These are phyloP conservation scores for Dioszegia crocea DNA, from an alignment of 768 basidiomycete species.

Conservation along the genomic window DNA sequence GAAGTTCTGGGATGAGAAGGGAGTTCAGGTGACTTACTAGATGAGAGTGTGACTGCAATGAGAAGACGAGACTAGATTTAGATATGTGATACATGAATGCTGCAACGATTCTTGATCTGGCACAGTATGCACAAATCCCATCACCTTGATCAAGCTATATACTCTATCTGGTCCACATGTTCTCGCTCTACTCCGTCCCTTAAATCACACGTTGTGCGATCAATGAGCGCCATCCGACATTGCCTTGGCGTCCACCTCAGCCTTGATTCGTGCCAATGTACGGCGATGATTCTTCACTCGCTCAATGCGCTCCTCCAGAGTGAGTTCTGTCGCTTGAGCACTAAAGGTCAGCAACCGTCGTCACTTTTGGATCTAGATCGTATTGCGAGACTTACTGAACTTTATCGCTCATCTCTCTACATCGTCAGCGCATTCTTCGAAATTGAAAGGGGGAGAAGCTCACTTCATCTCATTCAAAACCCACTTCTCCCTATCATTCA, in stretches of 20 bases:
- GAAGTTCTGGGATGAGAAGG: conserved; percentile 8
- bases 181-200: too few relatives aligned
- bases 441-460: background rate
- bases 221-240: too few relatives aligned
- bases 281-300: conserved; percentile 39
- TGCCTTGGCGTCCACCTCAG: too few relatives aligned
- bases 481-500: conserved; percentile 38
- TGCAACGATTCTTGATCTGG: too few relatives aligned
- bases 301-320: conserved; percentile 40
- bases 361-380: too few relatives aligned
- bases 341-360: conserved; percentile 11
- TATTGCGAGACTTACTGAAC: conserved; percentile 42
- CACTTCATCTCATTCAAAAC: conserved; percentile 42
- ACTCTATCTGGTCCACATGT: too few relatives aligned
- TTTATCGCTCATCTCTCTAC: conserved; percentile 38
- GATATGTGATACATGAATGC: too few relatives aligned
- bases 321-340: conserved; percentile 37
- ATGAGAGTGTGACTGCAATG: background rate
- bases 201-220: too few relatives aligned
- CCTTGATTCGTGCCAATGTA: conserved; percentile 12
- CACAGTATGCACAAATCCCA: too few relatives aligned
- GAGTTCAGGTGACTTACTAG: background rate
- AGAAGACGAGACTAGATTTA: too few relatives aligned
- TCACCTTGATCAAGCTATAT: too few relatives aligned
- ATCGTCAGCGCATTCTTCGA: too few relatives aligned